Evolutionary conservation across 805 yeast genomes (phyloP).

Genomic region (Teunomyces lycoperdinae): DNA sequence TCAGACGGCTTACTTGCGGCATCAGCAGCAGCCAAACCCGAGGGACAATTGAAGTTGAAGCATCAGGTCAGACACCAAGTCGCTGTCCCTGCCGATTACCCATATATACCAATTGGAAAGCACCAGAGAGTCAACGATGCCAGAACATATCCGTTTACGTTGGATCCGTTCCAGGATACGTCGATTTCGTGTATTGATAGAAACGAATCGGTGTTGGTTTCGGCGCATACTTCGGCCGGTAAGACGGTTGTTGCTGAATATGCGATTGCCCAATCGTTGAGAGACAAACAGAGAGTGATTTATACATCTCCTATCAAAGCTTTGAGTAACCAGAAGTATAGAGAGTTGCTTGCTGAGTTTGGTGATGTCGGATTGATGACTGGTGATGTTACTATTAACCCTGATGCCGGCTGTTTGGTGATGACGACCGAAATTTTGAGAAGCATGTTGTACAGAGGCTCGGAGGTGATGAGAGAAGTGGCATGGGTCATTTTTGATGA

Average conservation of each 20-base stretch:
- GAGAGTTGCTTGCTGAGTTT: conserved; percentile 89
- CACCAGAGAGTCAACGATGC: conserved; percentile 81
- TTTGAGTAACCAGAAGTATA: conserved; percentile 86
- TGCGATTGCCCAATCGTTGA: conserved; percentile 91
- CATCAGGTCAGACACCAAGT: conserved; percentile 98
- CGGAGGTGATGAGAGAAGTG: conserved; percentile 97
- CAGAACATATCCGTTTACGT: conserved; percentile 82
- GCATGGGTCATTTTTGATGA: conserved; percentile 99
- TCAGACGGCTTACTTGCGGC: conserved; percentile 62
- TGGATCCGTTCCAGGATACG: conserved; percentile 98
- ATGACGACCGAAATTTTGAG: conserved; percentile 99
- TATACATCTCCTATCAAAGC: conserved; percentile 97
- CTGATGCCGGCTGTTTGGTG: conserved; percentile 96
- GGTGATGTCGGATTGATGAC: conserved; percentile 98
- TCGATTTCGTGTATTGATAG: conserved; percentile 95
- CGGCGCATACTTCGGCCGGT: conserved; percentile 98
- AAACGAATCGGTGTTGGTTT: conserved; percentile 89
- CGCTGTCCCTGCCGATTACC: conserved; percentile 89
- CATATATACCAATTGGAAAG: conserved; percentile 83
- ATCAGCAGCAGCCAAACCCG: conserved; percentile 20
- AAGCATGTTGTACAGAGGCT: conserved; percentile 95
- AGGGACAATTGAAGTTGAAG: conserved; percentile 58
- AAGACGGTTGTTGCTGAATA: conserved; percentile 96
- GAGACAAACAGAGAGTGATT: conserved; percentile 89
- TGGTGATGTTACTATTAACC: conserved; percentile 97